Evolutionary conservation across 805 yeast genomes (phyloP), one percentile per base, ranked within the genome.

Genomic region (Kazachstania martiniae): DNA sequence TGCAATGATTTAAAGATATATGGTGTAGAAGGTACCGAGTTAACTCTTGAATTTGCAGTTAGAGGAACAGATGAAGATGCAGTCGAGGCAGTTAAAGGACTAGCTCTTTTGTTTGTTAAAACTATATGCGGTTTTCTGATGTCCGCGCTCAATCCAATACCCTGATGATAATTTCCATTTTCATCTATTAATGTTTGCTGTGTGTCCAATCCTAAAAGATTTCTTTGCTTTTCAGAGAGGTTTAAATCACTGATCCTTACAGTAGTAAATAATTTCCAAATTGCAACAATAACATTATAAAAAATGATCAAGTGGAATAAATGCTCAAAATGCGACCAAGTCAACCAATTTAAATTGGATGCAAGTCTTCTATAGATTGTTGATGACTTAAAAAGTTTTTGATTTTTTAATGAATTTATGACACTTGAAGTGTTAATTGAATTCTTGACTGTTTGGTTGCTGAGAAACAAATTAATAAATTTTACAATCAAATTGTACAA

Each of bases 131-230:
- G 51, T 21, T 43, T 43, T 16, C 23, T 25, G 24, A 21, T 21
- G 15, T 31, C 14, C 14, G 13, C 21, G 4, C 19, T n/a, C 12
- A 15, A 16, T 4, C 19, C 28, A 18, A 23, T 8, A 9, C 21
- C n/a, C 5, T 12, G 4, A 15, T 25, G 15, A 12, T 18, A 17
- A 12, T 14, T 18, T 13, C 18, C 21, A 9, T 15, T n/a, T 13
- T 17, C 18, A 17, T n/a, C n/a, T n/a, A n/a, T n/a, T n/a, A n/a
- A n/a, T n/a, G n/a, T n/a, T n/a, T n/a, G n/a, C n/a, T n/a, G n/a
- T n/a, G n/a, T n/a, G n/a, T 39, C 39, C 12, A 62, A 37, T 0
- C 66, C 66, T 21, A 62, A 37, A 16, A 62, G 42, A n/a, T 43
- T 38, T 38, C 49, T 53, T 35, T 62, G 67, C 8, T 48, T 48